Conservation (phyloP, 768 basidiomycete genomes). For the Termitomyces sp. region DNA sequence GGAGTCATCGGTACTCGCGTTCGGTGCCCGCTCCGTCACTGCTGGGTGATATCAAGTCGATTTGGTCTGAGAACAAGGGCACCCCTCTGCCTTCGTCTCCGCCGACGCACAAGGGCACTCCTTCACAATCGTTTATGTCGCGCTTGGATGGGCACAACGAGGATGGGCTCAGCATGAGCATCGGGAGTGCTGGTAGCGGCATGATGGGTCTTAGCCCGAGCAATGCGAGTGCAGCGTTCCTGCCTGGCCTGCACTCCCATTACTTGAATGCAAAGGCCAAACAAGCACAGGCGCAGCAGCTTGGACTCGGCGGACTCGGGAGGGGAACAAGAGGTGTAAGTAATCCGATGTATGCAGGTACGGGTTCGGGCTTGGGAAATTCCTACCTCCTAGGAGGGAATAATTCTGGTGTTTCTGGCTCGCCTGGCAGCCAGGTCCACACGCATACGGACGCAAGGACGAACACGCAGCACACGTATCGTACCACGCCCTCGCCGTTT, state of each 20-base stretch:
- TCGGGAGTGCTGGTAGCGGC: constrained; percentile 26
- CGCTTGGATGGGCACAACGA: constrained; percentile 27
- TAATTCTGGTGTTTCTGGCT: constrained; percentile 18
- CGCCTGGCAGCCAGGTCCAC: constrained; percentile 28
- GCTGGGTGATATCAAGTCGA: constrained; percentile 69
- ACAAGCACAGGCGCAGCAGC: constrained; percentile 27
- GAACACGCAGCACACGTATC: constrained; percentile 33
- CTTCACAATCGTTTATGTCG: constrained; percentile 52
- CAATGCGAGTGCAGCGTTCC: constrained; percentile 80
- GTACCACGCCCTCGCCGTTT: constrained; percentile 38
- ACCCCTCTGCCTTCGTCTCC: constrained; percentile 27
- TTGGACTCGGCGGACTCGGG: constrained; percentile 23
- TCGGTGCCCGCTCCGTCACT: constrained; percentile 78
- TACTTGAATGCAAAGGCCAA: constrained; percentile 51
- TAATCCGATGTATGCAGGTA: constrained; percentile 20
- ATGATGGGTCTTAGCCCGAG: constrained; percentile 52
- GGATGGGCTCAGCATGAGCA: constrained; percentile 31
- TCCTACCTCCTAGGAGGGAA: background rate
- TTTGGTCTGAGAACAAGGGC: constrained; percentile 63
- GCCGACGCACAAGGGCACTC: constrained; percentile 34
- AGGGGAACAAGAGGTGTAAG: constrained; percentile 28
- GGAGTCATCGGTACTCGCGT: constrained; percentile 69
- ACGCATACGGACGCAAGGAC: constrained; percentile 35
- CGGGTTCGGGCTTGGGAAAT: background rate
- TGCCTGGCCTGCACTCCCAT: constrained; percentile 65